Evolutionary conservation across 1,284 basidiomycete genomes (phyloP).

Genomic region (Ganoderma resinaceum): DNA sequence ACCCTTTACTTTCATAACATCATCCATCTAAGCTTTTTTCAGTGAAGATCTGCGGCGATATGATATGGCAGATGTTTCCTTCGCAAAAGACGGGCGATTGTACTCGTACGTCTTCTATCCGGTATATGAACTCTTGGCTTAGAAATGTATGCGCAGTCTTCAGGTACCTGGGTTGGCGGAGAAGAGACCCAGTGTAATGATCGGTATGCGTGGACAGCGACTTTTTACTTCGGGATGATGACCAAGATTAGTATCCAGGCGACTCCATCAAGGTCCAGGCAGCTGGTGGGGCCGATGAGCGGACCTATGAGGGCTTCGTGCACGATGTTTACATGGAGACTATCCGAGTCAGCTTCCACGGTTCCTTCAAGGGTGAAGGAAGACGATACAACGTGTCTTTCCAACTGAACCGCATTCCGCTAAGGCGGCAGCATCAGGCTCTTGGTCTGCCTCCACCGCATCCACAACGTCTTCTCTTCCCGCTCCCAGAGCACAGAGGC

Average conservation of each 20-base stretch:
- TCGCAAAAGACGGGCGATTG: slow-evolving; percentile 43
- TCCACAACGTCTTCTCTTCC: slow-evolving; percentile 50
- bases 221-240: not conserved
- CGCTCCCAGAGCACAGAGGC: slow-evolving; percentile 40
- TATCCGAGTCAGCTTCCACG: slow-evolving; percentile 61
- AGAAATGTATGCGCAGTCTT: slow-evolving; percentile 45
- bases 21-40: too few relatives aligned
- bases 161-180: slow-evolving; percentile 68
- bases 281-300: slow-evolving; percentile 45
- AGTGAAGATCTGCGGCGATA: slow-evolving; percentile 65
- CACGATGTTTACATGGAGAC: slow-evolving; percentile 57
- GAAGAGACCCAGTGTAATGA: slow-evolving; percentile 60
- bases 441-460: slow-evolving; percentile 49
- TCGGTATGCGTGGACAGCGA: slow-evolving; percentile 44
- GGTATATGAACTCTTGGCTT: not conserved
- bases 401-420: slow-evolving; percentile 59
- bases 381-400: slow-evolving; percentile 56
- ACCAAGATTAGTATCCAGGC: slow-evolving; percentile 42
- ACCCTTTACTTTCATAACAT: not conserved
- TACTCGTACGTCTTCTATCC: slow-evolving; percentile 50
- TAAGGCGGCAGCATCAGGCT: slow-evolving; percentile 65
- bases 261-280: slow-evolving; percentile 62
- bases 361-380: slow-evolving; percentile 46
- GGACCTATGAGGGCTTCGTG: slow-evolving; percentile 67
- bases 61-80: slow-evolving; percentile 52